Evolutionary conservation across 2,329 filamentous ascomycete genomes (phyloP).

Genomic region (Sclerotinia trifoliorum): DNA sequence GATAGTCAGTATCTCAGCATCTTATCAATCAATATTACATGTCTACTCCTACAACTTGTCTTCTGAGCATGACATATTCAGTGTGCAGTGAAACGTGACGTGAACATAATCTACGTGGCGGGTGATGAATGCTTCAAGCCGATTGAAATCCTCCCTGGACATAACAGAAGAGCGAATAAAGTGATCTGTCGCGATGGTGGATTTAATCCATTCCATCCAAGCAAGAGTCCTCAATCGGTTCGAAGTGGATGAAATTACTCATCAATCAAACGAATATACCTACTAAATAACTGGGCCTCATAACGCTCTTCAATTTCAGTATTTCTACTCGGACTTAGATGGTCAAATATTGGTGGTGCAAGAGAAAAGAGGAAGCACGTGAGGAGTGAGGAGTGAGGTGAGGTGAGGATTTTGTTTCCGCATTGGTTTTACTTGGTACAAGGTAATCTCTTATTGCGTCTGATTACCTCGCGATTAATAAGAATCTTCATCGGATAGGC

Average conservation of each 20-base stretch:
- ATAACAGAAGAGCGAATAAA: not conserved
- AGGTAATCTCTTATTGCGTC: not conserved
- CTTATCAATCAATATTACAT: slow-evolving; percentile 25
- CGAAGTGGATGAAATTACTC: not conserved
- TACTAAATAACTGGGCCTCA: too few species aligned
- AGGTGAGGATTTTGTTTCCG: not conserved
- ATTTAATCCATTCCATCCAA: not conserved
- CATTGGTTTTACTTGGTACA: not conserved
- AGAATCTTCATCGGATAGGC: not conserved
- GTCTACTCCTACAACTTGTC: slow-evolving; percentile 8
- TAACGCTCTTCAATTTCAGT: too few species aligned
- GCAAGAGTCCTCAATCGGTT: not conserved
- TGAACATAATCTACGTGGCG: slow-evolving; percentile 7
- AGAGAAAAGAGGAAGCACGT: not conserved
- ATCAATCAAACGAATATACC: too few species aligned
- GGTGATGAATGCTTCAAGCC: not conserved
- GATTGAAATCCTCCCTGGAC: not conserved
- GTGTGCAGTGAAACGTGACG: slow-evolving; percentile 8
- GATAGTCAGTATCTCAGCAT: slow-evolving; percentile 28
- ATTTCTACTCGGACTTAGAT: too few species aligned
- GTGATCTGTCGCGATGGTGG: not conserved
- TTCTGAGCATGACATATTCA: not conserved
- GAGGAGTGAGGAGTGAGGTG: not conserved
- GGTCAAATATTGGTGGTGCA: not conserved
- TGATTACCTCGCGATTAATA: not conserved